Evolutionary conservation across 176 grass and related monocot genomes (phyloP), one percentile per base, ranked within the genome.

Genomic region (Aegilops speltoides): DNA sequence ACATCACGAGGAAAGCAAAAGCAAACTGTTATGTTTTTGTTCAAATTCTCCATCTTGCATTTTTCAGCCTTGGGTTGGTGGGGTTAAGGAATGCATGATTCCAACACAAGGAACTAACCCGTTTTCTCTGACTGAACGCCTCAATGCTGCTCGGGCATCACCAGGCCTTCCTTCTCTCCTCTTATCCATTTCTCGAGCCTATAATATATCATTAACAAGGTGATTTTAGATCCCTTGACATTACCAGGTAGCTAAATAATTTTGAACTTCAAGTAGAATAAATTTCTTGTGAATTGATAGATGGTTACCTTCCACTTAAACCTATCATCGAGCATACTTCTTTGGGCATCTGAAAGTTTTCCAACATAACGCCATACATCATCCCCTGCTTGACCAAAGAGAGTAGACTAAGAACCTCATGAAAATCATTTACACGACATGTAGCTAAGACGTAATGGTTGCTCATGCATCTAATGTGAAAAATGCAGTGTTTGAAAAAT

Each of bases 301-400:
- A 91, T 68, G 76, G 66, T 83, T 37, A 94, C 97, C 97, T 99
- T 99, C 97, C 97, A 99, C 85, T 99, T 99, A 92, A 99, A 99
- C 76, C 97, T 99, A 91, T 99, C 97, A 96, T 99, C 97, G 2
- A 99, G 94, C 97, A 99, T 99, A 79, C 97, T 99, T 88, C 92
- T 91, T 91, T 99, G 97, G 79, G 97, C 97, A 91, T 99, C 97
- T 61, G 97, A 99, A 73, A 99, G 92, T 74, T 99, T 99, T 61
- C 97, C 97, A 87, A 99, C 97, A 86, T 93, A 99, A 76, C 92
- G 85, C 97, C 97, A 99, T 34, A 99, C 92, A 90, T 99, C 97
- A 52, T 99, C 97, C 20, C 94, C 97, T 98, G 88, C 77, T 85
- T 38, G 62, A 82, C 31, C 36, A 89, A 61, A 59, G 38, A 80